Evolutionary conservation across 1,284 basidiomycete genomes (phyloP), one percentile per base, ranked within the genome.

Genomic region (Malassezia dermatis): DNA sequence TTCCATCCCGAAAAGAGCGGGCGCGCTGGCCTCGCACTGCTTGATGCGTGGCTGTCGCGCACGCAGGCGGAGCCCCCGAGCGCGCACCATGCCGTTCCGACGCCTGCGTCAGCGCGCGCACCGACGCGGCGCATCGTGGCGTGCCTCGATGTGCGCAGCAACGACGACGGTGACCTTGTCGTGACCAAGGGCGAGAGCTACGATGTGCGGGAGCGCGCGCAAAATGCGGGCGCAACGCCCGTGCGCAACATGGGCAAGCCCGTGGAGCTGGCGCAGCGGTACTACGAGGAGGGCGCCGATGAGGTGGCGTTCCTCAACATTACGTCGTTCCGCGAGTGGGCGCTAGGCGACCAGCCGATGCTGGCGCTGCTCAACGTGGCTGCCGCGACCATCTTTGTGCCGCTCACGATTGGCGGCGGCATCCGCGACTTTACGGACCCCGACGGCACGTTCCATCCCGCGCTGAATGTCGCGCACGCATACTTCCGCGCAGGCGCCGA

Each of bases 101-200:
- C 58, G n/a, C 19, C 46, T 12, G 8, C 46, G 12, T 23, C 31
- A 8, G 32, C 32, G 23, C 32, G 23, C 13, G 17, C 40, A 30
- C 55, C 55, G 8, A 94, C 90, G 4, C 93, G 89, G 75, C 87
- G 94, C 53, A 86, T 99, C 71, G 84, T 98, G 54, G 94, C 94
- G 12, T 98, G 94, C 75, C 84, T 99, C 81, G 94, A 99, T 75
- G 93, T 99, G 30, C 85, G 94, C 40, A 83, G 89, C 34, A 98
- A 98, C 77, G 94, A 99, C 75, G 77, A 85, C 28, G 94, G 94
- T 42, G 94, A 99, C 75, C 83, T 99, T 48, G 91, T 99, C 54
- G 94, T 99, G 1, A 99, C 94, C 46, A 99, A 99, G 78, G 94
- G 94, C 52, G 94, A 99, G 76, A 91, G 94, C 73, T 99, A 99